Base-by-base conservation (phyloP, 1,284 basidiomycete species). In the Phaffia rhodozyma region DNA sequence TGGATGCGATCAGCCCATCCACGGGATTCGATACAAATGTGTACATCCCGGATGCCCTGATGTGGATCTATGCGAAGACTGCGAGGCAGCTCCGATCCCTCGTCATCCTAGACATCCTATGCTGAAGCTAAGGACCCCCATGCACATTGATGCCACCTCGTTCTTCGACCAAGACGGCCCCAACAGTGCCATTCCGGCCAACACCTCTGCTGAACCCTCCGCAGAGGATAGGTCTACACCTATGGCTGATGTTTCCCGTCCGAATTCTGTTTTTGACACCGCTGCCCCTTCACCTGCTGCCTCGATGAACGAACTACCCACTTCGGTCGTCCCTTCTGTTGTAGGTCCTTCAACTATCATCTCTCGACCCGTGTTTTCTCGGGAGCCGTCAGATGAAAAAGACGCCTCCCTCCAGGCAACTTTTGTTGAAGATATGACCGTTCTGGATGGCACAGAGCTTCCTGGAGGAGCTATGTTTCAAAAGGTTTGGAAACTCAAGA, bases 401-500 rank as follows among this genome's bases (percentile, higher is more conserved):
- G 38, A 43, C 16, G 38, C 61, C 27, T 67, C 67, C 25, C 70
- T 84, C 64, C 77, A 77, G 61, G 85, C 86, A 3, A 75, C 74
- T 6, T 85, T 86, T 67, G 69, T 90, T 7, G 78, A 77, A 50
- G 85, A 90, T 70, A 78, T 83, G 54, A 89, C 86, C 57, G 83
- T 88, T 56, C 78, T 81, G 11, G 85, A 87, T 70, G 87, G 88
- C 1, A 86, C 88, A 69, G 75, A 83, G 48, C 85, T 91, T 70
- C 86, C 87, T 53, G 84, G 87, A 6, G 88, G 88, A 53, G 87
- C 86, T 0, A 86, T 87, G 72, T 91, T 91, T 70, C 81, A 87
- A 60, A 90, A 91, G 75, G 82, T 82, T 27, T 91, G 88, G 88
- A 78, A 79, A 63, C 79, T 91, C 77, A 69, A 78, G 52, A 66